Evolutionary conservation across 495 filamentous ascomycete species (phyloP).

Genomic region (Penicillium diatomitis): DNA sequence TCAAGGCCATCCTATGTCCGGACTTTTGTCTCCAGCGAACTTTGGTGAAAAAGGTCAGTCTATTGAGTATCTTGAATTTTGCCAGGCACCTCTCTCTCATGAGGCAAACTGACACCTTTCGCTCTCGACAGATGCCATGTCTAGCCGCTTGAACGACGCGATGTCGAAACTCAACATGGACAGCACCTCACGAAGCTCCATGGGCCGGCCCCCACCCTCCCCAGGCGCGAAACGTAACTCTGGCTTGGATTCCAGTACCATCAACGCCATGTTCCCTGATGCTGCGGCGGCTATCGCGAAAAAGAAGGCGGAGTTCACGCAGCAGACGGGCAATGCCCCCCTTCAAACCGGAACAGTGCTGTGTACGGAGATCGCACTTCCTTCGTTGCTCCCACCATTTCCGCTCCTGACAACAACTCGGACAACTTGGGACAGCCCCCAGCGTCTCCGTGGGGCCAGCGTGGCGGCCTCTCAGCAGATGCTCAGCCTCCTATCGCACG

Average conservation of each 20-base stretch:
- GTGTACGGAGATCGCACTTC: constrained; percentile 74
- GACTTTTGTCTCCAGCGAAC: constrained; percentile 87
- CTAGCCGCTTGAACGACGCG: constrained; percentile 91
- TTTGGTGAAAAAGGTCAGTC: constrained; percentile 81
- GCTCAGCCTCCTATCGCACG: constrained; percentile 51
- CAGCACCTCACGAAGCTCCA: constrained; percentile 67
- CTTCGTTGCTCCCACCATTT: constrained; percentile 68
- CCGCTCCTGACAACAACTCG: constrained; percentile 48
- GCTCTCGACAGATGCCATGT: constrained; percentile 74
- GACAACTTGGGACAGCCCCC: constrained; percentile 52
- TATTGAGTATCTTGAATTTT: constrained; percentile 6
- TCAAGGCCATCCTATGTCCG: constrained; percentile 94
- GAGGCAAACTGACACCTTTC: constrained; percentile 2
- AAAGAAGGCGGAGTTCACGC: constrained; percentile 93
- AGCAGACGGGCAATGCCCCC: constrained; percentile 85
- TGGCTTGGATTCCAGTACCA: constrained; percentile 81
- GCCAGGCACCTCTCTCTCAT: not conserved
- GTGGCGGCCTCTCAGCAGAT: constrained; percentile 40
- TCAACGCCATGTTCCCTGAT: constrained; percentile 98
- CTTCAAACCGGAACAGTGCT: constrained; percentile 88
- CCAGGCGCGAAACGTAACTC: constrained; percentile 81
- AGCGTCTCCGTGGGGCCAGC: constrained; percentile 69
- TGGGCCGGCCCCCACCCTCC: constrained; percentile 70
- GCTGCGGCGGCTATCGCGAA: constrained; percentile 94
- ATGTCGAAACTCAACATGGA: constrained; percentile 90